These are phyloP conservation scores for Skeletonema grethae DNA, from an alignment of 108 stramenopile genomes.

Conservation along the genomic window DNA sequence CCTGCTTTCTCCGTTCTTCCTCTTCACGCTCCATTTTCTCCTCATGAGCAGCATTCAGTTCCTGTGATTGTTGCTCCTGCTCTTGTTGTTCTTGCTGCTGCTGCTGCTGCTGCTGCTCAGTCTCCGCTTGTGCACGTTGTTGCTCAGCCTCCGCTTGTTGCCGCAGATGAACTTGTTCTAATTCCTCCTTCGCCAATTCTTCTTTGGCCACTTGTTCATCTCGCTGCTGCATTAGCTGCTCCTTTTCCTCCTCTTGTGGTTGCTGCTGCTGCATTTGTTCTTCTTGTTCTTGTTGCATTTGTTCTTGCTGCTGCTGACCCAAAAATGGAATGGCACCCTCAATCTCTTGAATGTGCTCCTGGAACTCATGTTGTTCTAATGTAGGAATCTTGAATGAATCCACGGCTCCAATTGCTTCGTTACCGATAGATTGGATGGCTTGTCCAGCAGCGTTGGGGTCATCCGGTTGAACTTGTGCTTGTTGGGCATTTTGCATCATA, in stretches of 20 bases:
- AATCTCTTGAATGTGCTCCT: background rate
- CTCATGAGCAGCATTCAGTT: background rate
- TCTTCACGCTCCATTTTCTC: background rate
- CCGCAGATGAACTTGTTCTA: slow-evolving; percentile 7
- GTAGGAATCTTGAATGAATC: background rate
- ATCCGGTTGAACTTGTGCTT: background rate
- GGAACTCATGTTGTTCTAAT: slow-evolving; percentile 18
- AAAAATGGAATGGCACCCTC: slow-evolving; percentile 2
- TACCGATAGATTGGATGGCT: slow-evolving; percentile 30
- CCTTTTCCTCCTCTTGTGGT: background rate
- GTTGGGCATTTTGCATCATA: slow-evolving; percentile 3
- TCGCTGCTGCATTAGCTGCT: background rate
- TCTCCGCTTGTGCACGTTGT: slow-evolving; percentile 9
- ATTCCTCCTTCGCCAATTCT: slow-evolving; percentile 5
- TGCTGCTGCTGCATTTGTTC: background rate
- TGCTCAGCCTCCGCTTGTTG: slow-evolving; percentile 9
- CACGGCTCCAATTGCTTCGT: slow-evolving; percentile 21
- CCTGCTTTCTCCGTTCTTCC: background rate
- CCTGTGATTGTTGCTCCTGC: background rate
- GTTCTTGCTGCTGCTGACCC: background rate
- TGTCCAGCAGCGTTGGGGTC: slow-evolving; percentile 10
- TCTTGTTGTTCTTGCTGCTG: background rate
- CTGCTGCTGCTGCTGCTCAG: slow-evolving; percentile 2
- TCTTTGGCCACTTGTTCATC: background rate
- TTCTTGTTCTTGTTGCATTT: background rate